These are phyloP conservation scores for Suillus sp. DNA, from an alignment of 768 basidiomycete species.

Conservation along the genomic window DNA sequence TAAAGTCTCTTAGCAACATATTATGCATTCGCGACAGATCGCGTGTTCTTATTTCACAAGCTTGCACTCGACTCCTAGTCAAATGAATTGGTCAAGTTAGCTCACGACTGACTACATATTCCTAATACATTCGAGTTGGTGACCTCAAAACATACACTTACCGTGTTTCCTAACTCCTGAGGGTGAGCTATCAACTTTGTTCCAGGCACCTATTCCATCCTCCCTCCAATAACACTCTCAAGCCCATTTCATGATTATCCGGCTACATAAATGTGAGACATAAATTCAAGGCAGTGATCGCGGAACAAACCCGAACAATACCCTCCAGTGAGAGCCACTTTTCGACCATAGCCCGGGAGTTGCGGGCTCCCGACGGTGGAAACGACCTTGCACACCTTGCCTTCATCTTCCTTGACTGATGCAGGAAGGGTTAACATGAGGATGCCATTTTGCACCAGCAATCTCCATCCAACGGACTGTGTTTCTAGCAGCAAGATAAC, in stretches of 20 bases:
- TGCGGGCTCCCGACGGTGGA: slow-evolving; percentile 27
- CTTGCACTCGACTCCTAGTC: not conserved
- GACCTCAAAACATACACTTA: slow-evolving; percentile 15
- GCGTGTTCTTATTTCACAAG: not conserved
- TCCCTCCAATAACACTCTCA: slow-evolving; percentile 36
- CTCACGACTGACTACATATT: not conserved
- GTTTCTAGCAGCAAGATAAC: slow-evolving; percentile 36
- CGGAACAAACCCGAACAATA: slow-evolving; percentile 24
- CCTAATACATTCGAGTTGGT: not conserved
- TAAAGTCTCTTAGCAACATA: not conserved
- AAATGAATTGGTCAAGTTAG: not conserved
- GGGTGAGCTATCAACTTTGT: slow-evolving; percentile 46
- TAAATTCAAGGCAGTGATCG: not conserved
- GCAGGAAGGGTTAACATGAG: slow-evolving; percentile 32
- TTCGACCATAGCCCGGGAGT: slow-evolving; percentile 22
- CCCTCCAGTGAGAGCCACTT: slow-evolving; percentile 29
- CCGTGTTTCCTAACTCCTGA: slow-evolving; percentile 42
- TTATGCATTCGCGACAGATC: not conserved
- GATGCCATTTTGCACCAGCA: slow-evolving; percentile 36
- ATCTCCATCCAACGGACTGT: slow-evolving; percentile 35
- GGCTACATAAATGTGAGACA: slow-evolving; percentile 32
- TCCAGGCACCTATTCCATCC: slow-evolving; percentile 40
- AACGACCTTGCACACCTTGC: slow-evolving; percentile 22
- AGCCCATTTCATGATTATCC: slow-evolving; percentile 43
- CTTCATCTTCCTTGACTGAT: slow-evolving; percentile 26